phyloP scores from a whole-genome alignment of 345 rosid species.

The Xanthoceras sorbifolium region DNA sequence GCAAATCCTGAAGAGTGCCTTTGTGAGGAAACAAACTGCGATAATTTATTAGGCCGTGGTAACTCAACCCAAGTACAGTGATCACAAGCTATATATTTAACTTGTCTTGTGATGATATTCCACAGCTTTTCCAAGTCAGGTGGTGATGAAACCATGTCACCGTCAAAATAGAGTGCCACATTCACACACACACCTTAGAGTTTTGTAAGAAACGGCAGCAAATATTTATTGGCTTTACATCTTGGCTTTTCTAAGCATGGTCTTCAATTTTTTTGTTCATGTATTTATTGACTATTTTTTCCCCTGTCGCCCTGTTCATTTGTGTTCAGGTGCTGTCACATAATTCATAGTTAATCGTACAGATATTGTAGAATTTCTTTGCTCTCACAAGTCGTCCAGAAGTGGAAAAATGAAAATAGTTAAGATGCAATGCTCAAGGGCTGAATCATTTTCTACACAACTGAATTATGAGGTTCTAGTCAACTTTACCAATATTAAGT shows the following conservation, averaged over 20 bases:
- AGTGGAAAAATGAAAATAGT: neutral
- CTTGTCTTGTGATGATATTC: constrained; percentile 2
- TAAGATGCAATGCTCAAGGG: neutral
- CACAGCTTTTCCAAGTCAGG: neutral
- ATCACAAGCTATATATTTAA: constrained; percentile 8
- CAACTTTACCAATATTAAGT: neutral
- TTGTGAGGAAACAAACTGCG: constrained; percentile 64
- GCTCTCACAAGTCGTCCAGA: constrained; percentile 2
- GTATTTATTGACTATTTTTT: constrained; percentile 33
- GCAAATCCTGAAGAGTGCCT: constrained; percentile 97
- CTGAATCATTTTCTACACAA: neutral
- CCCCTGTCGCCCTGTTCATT: constrained; percentile 13
- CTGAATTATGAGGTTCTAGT: neutral
- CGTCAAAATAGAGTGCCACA: constrained; percentile 7
- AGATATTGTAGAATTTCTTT: constrained; percentile 16
- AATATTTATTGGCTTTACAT: constrained; percentile 16
- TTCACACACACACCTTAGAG: constrained; percentile 24
- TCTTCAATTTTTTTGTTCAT: constrained; percentile 24
- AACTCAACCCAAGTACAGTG: constrained; percentile 34
- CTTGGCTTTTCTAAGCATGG: constrained; percentile 10
- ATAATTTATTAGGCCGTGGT: constrained; percentile 44
- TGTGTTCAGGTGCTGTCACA: constrained; percentile 21
- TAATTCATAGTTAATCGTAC: constrained; percentile 19
- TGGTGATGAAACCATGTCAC: constrained; percentile 16
- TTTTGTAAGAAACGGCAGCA: constrained; percentile 30